phyloP scores from a whole-genome alignment of 2,329 filamentous ascomycete species.

The Rutstroemia sp. region DNA sequence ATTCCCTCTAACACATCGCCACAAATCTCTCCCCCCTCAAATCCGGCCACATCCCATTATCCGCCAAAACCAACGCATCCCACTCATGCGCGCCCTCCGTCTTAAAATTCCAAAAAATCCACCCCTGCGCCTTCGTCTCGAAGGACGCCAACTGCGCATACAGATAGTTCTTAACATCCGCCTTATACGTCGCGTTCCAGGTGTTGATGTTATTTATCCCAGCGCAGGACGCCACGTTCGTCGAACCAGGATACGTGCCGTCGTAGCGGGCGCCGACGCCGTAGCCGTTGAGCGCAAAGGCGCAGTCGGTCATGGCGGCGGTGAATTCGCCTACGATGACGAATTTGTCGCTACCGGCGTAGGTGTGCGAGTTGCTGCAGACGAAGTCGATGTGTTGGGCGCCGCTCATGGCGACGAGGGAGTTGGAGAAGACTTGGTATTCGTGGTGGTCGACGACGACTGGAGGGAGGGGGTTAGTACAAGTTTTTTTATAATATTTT shows the following conservation, averaged over 20 bases:
- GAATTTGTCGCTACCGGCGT: constrained; percentile 52
- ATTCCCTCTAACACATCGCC: not conserved
- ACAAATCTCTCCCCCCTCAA: constrained; percentile 10
- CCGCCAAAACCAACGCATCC: constrained; percentile 42
- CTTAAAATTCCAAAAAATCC: constrained; percentile 55
- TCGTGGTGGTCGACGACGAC: constrained; percentile 57
- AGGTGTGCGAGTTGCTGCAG: constrained; percentile 44
- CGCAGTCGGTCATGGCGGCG: constrained; percentile 56
- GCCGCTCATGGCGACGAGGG: constrained; percentile 41
- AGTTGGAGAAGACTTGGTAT: constrained; percentile 55
- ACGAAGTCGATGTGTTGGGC: constrained; percentile 47
- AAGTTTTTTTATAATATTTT: constrained; percentile 30
- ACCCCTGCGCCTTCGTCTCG: constrained; percentile 43
- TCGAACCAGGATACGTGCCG: constrained; percentile 41
- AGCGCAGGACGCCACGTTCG: constrained; percentile 46
- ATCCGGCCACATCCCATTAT: constrained; percentile 43
- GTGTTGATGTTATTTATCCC: constrained; percentile 42
- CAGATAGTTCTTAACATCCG: constrained; percentile 43
- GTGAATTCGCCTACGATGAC: constrained; percentile 64
- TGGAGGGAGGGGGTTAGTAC: constrained; percentile 38
- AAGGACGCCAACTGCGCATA: constrained; percentile 47
- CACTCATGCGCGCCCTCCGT: constrained; percentile 45
- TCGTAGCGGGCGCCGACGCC: constrained; percentile 51
- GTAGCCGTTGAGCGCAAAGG: constrained; percentile 46
- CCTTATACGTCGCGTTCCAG: constrained; percentile 35